Percentiles rank a stretch among this genome's conserved stretches.
Evolutionary conservation across 345 rosid genomes (phyloP).

Genomic region (Heritiera littoralis): DNA sequence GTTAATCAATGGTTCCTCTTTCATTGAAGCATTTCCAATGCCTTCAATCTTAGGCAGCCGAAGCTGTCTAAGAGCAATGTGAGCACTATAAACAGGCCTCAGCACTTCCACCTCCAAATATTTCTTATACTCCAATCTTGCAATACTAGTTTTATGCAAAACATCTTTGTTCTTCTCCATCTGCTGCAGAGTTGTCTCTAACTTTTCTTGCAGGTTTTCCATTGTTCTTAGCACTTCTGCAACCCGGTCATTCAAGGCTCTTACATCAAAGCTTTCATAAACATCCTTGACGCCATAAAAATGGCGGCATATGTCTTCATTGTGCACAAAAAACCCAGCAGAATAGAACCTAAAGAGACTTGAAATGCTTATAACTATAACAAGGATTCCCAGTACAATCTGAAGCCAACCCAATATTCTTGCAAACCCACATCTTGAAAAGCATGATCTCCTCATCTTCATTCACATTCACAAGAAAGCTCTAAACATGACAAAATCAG

Average conservation of each 20-base stretch:
- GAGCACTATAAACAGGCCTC: conserved; percentile 63
- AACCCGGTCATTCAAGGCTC: conserved; percentile 46
- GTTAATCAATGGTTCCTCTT: conserved; percentile 78
- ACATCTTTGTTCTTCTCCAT: conserved; percentile 56
- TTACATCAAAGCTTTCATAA: conserved; percentile 48
- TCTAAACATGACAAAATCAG: background rate
- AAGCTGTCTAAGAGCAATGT: conserved; percentile 67
- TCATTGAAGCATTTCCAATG: conserved; percentile 40
- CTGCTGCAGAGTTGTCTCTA: conserved; percentile 56
- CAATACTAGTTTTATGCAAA: conserved; percentile 32
- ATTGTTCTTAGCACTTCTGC: conserved; percentile 54
- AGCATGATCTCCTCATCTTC: conserved; percentile 53
- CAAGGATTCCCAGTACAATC: conserved; percentile 60
- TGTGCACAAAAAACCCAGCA: conserved; percentile 39
- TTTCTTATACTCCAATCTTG: conserved; percentile 53
- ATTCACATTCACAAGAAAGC: background rate
- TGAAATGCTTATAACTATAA: conserved; percentile 52
- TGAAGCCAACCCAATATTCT: conserved; percentile 66
- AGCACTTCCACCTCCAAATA: conserved; percentile 74
- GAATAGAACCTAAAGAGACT: conserved; percentile 73
- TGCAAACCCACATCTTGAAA: conserved; percentile 51
- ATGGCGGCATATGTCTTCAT: conserved; percentile 9
- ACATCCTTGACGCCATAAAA: conserved; percentile 51
- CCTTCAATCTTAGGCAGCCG: conserved; percentile 57
- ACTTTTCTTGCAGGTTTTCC: conserved; percentile 63